A percentile compares a stretch with the other conserved stretches of the same genome.
Evolutionary conservation across 345 rosid species (phyloP).

Genomic region (Eucalyptus cladocalyx): DNA sequence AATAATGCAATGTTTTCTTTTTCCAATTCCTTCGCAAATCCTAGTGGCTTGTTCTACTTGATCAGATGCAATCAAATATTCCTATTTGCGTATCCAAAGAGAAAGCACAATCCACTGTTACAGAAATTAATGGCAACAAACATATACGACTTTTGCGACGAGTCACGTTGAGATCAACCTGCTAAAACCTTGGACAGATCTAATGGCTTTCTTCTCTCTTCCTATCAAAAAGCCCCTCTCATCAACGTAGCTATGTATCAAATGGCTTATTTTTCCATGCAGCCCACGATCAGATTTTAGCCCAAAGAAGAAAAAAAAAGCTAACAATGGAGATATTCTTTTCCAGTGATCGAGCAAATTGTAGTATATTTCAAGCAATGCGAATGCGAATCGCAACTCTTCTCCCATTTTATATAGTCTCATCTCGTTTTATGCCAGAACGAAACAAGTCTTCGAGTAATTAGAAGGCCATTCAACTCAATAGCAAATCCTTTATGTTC

Average conservation of each 20-base stretch:
- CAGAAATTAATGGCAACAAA: neutral
- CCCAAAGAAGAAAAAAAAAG: neutral
- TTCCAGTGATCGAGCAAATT: neutral
- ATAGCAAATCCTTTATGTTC: neutral
- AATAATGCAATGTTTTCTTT: neutral
- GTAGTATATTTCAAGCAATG: neutral
- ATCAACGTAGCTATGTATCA: neutral
- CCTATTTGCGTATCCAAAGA: neutral
- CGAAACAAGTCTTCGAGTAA: neutral
- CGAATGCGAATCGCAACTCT: neutral
- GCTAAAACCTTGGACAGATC: too few relatives aligned
- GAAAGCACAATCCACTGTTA: accelerated
- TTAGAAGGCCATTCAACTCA: neutral
- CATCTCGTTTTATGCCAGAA: neutral
- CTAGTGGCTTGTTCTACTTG: neutral
- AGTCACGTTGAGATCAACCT: neutral
- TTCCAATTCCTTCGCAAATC: neutral
- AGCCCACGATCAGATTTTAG: neutral
- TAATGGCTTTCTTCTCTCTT: too few relatives aligned
- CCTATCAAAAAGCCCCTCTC: neutral
- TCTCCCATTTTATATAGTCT: neutral
- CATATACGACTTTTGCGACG: neutral
- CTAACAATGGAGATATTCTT: neutral
- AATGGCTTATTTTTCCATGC: neutral
- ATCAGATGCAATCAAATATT: neutral